Base-by-base conservation (phyloP, 768 basidiomycete genomes). In the Rhizopogon vinicolor region DNA sequence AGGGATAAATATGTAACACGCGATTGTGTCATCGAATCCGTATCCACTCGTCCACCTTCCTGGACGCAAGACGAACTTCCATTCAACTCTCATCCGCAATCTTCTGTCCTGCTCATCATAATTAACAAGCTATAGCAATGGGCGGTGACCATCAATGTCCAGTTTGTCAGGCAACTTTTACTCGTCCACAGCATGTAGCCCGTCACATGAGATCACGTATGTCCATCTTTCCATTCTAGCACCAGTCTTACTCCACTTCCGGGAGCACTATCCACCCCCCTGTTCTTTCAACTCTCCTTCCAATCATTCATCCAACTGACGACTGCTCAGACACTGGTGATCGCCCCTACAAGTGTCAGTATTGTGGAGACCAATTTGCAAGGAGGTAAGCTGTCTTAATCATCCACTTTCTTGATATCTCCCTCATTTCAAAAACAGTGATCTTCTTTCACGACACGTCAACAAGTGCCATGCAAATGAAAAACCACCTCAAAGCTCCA, bases 301-400 rank as follows among this genome's bases (percentile, higher is more conserved):
- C 54, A 62, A 25, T 64, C 57, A 55, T 53, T 54, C 54, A 54
- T 60, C 54, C 52, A 59, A 52, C 57, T 22, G 25, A 25, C 25
- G 25, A 25, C 51, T 45, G 44, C 48, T 46, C 42, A 92, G 91
- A 93, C 72, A 93, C 91, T 40, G 91, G 91, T 55, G 91, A 93
- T 76, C 78, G 91, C 43, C 91, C 91, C 8, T 93, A 93, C 78
- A 91, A 90, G 65, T 93, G 91, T 62, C 85, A 86, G 64, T 81
- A 85, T 60, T 93, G 91, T 69, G 91, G 91, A 39, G 91, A 93
- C 74, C 90, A 92, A 72, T 93, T 93, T 65, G 91, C 91, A 2
- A 72, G 91, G 65, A 91, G 90, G 90, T 87, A 44, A 35, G 10
- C 68, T 46, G 52, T 51, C 25, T 28, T 50, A 58, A 54, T 50